Base-by-base conservation (phyloP, 2,329 filamentous ascomycete species). In the Fusarium foetens region DNA sequence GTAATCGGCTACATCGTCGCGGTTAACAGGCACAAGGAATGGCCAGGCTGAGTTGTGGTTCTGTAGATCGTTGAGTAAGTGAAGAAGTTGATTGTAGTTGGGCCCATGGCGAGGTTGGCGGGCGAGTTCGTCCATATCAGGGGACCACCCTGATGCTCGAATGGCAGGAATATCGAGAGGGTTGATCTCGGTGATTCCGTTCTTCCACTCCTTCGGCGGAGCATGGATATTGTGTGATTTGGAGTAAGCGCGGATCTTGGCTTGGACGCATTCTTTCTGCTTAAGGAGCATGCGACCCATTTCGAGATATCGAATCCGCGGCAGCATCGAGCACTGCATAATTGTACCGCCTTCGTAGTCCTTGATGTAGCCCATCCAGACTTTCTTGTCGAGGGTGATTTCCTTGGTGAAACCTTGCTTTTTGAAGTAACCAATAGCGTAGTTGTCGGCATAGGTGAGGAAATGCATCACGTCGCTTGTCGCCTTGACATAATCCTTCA, bases 311-410 rank as follows among this genome's bases (percentile, higher is more conserved):
- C 96, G 93, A 60, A 98, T 94, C 70, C 93, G 93, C 12, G 95
- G 95, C 25, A 99, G 88, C 96, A 99, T 98, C 58, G 93, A 94
- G 79, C 96, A 99, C 84, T 99, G 96, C 96, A 99, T 99, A 69
- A 99, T 97, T 0, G 96, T 99, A 65, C 96, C 96, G 64, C 96
- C 96, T 83, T 99, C 96, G 81, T 99, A 99, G 80, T 99, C 96
- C 80, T 99, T 99, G 85, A 99, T 99, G 78, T 98, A 99, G 6
- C 96, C 96, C 96, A 98, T 98, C 96, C 96, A 99, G 7, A 94
- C 91, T 5, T 92, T 91, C 77, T 91, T 93, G 66, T 96, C 93
- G 2, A 99, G 89, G 0, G 95, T 97, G 72, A 99, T 98, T 77
- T 99, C 95, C 81, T 99, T 99, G 4, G 96, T 98, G 79, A 99